Conservation (phyloP, 108 stramenopile species). For the Conticribra guillardii region DNA sequence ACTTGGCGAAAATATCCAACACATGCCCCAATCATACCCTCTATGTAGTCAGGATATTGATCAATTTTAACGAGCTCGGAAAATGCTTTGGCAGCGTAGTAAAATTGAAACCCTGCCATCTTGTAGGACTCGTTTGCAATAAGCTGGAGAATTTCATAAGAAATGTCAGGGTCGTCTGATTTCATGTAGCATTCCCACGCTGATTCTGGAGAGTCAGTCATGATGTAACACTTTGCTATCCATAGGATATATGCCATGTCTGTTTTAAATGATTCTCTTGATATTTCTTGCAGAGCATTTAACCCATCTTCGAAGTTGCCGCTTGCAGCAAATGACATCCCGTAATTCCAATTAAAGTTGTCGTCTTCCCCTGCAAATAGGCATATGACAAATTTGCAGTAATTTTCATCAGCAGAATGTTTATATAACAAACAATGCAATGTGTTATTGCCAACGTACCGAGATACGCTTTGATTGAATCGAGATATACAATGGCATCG, state of each 20-base stretch:
- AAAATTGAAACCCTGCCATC: conserved; percentile 60
- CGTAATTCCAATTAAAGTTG: conserved; percentile 92
- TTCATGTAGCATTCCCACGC: conserved; percentile 89
- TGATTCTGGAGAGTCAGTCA: conserved; percentile 72
- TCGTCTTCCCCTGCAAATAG: conserved; percentile 81
- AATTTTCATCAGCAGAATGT: neutral
- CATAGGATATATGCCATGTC: conserved; percentile 78
- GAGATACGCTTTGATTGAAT: conserved; percentile 50
- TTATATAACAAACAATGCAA: neutral
- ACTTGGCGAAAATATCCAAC: conserved; percentile 81
- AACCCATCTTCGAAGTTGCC: conserved; percentile 59
- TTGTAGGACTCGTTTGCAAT: conserved; percentile 90
- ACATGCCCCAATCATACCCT: conserved; percentile 83
- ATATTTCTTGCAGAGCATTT: conserved; percentile 67
- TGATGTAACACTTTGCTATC: conserved; percentile 84
- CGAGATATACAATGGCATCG: conserved; percentile 25
- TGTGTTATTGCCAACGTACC: conserved; percentile 4
- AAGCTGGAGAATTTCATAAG: conserved; percentile 77
- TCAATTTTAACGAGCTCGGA: conserved; percentile 77
- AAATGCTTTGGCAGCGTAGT: conserved; percentile 79
- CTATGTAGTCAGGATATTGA: conserved; percentile 82
- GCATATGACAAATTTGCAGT: conserved; percentile 16
- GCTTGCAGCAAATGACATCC: conserved; percentile 58
- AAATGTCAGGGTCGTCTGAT: conserved; percentile 66
- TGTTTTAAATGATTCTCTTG: conserved; percentile 64